A percentile compares a stretch with the other conserved stretches of the same genome.
These are phyloP conservation scores for Aspergillus campestris DNA, from an alignment of 495 filamentous ascomycete genomes.

Conservation along the genomic window DNA sequence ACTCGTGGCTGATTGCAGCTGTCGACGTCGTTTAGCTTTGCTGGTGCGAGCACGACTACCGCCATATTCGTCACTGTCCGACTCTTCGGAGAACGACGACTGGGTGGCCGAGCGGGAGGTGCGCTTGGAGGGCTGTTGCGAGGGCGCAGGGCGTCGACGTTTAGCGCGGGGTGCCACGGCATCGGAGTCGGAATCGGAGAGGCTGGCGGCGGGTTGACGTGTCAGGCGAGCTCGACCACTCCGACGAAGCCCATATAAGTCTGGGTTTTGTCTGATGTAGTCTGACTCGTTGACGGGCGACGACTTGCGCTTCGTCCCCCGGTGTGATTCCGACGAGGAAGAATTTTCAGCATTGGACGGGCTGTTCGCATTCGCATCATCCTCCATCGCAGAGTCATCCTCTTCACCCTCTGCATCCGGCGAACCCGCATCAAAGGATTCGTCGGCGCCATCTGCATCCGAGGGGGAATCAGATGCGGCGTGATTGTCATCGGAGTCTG, in stretches of 20 bases:
- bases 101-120: slow-evolving; percentile 37
- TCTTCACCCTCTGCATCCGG: slow-evolving; percentile 50
- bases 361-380: slow-evolving; percentile 46
- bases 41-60: slow-evolving; percentile 57
- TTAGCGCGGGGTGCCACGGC: slow-evolving; percentile 33
- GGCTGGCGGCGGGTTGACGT: slow-evolving; percentile 55
- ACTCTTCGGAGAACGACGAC: slow-evolving; percentile 35
- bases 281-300: slow-evolving; percentile 65
- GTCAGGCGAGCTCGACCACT: slow-evolving; percentile 60
- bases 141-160: slow-evolving; percentile 31
- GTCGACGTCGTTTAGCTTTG: slow-evolving; percentile 65
- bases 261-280: slow-evolving; percentile 84
- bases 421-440: slow-evolving; percentile 31
- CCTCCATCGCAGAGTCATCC: slow-evolving; percentile 67
- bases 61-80: slow-evolving; percentile 61
- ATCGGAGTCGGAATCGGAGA: slow-evolving; percentile 57
- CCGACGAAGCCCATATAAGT: slow-evolving; percentile 85
- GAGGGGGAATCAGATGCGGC: slow-evolving; percentile 41
- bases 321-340: slow-evolving; percentile 55
- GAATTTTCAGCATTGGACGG: slow-evolving; percentile 49
- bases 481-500: slow-evolving; percentile 37
- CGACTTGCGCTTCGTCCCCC: slow-evolving; percentile 68
- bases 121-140: slow-evolving; percentile 33
- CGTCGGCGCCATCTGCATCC: slow-evolving; percentile 60
- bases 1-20: slow-evolving; percentile 48